Evolutionary conservation across 2,329 filamentous ascomycete genomes (phyloP), one percentile per base, ranked within the genome.

Genomic region (Scortechinia acanthostroma): DNA sequence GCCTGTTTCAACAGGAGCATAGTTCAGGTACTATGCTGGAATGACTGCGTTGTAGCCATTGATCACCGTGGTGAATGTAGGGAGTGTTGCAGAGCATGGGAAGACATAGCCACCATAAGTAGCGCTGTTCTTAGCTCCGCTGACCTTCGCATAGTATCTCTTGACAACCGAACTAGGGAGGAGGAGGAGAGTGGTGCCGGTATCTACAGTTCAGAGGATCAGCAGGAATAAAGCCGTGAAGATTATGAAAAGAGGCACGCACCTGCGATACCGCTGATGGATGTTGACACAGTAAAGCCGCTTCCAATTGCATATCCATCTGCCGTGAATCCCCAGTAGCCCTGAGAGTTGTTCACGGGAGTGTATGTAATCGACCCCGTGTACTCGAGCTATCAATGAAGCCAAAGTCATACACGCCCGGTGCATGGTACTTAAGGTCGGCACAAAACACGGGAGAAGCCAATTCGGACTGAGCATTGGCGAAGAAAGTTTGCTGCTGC

Each of bases 241-340:
- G n/a, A 30, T 10, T 10, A 10, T 10, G 10, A 30, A 10, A 30
- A 10, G 25, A n/a, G n/a, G 25, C n/a, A n/a, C 25, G 10, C n/a
- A 30, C 25, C 25, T 48, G 60, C 62, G 35, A 67, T 65, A 19
- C 55, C 60, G 2, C 45, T 50, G 45, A 51, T 48, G 42, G 52
- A 49, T 14, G 44, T 46, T 1, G 69, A 64, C 43, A 65, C 57
- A 68, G 73, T 74, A 53, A 64, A 68, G 15, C 67, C 68, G 45
- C 55, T 56, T 46, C 58, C 69, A 51, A 76, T 64, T 37, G 69
- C 63, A 47, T 68, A 61, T 35, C 68, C 64, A 49, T 70, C 71
- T 45, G 66, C 67, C 48, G 76, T 71, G 48, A 79, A 77, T 46
- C 70, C 63, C 77, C 77, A 82, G 64, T 71, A 80, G 21, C 74